A percentile compares a stretch with the other conserved stretches of the same genome.
Evolutionary conservation across 495 filamentous ascomycete species (phyloP).

Genomic region (Usnea hakonensis): DNA sequence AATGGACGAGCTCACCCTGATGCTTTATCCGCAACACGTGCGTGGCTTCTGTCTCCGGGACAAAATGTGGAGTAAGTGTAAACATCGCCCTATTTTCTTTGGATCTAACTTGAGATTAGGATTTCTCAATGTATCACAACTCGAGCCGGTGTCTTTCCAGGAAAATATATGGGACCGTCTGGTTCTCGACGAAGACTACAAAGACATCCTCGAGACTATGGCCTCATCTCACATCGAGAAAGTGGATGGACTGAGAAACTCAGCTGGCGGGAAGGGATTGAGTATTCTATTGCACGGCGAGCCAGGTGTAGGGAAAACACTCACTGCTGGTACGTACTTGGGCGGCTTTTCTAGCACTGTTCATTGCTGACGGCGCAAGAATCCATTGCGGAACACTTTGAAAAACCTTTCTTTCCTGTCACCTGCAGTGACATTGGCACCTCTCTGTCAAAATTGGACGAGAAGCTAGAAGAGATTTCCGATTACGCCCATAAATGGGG

Average conservation of each 20-base stretch:
- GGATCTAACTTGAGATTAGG: conserved; percentile 5
- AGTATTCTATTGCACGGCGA: conserved; percentile 21
- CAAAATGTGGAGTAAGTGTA: conserved; percentile 23
- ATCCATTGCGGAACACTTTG: conserved; percentile 22
- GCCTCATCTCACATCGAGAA: conserved; percentile 23
- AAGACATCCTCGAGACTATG: conserved; percentile 43
- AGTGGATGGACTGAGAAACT: conserved; percentile 15
- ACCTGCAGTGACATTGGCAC: conserved; percentile 24
- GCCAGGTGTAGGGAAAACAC: conserved; percentile 26
- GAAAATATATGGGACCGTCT: conserved; percentile 47
- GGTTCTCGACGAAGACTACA: conserved; percentile 44
- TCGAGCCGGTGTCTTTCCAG: conserved; percentile 19
- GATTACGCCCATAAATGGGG: conserved; percentile 27
- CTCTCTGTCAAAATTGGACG: conserved; percentile 9
- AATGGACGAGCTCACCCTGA: conserved; percentile 13
- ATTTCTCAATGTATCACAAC: conserved; percentile 17
- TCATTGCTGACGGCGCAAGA: conserved; percentile 9
- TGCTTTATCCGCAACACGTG: conserved; percentile 22
- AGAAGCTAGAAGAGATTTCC: conserved; percentile 21
- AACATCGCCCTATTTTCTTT: neutral
- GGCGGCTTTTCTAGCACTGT: neutral
- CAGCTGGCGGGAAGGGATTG: conserved; percentile 21
- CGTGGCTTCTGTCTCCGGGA: conserved; percentile 22
- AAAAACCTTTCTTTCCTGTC: conserved; percentile 23
- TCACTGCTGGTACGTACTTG: conserved; percentile 16